A percentile compares a stretch with the other conserved stretches of the same genome.
Evolutionary conservation across 768 basidiomycete genomes (phyloP).

Genomic region (Termitomyces sp.): DNA sequence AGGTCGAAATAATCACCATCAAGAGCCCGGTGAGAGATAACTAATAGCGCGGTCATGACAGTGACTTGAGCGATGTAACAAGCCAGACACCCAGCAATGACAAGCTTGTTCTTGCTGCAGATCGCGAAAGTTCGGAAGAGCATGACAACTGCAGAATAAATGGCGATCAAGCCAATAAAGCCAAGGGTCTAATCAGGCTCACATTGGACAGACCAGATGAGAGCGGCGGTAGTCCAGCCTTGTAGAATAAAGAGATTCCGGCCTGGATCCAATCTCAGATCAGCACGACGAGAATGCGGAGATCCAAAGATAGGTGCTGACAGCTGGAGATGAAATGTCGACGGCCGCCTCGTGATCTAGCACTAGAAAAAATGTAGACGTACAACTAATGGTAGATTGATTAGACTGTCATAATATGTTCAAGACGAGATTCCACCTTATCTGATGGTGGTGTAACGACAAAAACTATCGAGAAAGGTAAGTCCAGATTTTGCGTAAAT

Average conservation of each 20-base stretch:
- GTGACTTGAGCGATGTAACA: slow-evolving; percentile 15
- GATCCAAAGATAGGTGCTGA: not conserved
- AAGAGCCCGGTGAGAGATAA: slow-evolving; percentile 7
- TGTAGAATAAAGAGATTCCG: slow-evolving; percentile 17
- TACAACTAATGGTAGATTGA: slow-evolving; percentile 14
- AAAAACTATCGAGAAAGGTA: slow-evolving; percentile 7
- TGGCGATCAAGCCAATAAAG: not conserved
- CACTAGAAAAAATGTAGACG: slow-evolving; percentile 1
- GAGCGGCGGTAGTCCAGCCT: slow-evolving; percentile 16
- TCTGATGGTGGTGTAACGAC: slow-evolving; percentile 11
- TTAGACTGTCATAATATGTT: not conserved
- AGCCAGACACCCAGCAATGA: slow-evolving; percentile 10
- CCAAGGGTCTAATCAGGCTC: not conserved
- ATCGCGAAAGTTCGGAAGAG: slow-evolving; percentile 24
- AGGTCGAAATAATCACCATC: slow-evolving; percentile 9
- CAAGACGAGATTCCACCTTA: slow-evolving; percentile 7
- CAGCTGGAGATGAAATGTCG: not conserved
- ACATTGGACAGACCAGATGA: slow-evolving; percentile 28
- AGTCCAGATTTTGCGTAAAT: not conserved
- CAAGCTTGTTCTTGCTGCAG: slow-evolving; percentile 10
- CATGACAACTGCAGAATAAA: slow-evolving; percentile 12
- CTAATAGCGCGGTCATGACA: slow-evolving; percentile 15
- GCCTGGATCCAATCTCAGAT: slow-evolving; percentile 12
- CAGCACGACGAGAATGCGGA: not conserved
- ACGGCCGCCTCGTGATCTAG: not conserved